Base-by-base conservation (phyloP, 805 yeast genomes). In the Candida parachauliodes region DNA sequence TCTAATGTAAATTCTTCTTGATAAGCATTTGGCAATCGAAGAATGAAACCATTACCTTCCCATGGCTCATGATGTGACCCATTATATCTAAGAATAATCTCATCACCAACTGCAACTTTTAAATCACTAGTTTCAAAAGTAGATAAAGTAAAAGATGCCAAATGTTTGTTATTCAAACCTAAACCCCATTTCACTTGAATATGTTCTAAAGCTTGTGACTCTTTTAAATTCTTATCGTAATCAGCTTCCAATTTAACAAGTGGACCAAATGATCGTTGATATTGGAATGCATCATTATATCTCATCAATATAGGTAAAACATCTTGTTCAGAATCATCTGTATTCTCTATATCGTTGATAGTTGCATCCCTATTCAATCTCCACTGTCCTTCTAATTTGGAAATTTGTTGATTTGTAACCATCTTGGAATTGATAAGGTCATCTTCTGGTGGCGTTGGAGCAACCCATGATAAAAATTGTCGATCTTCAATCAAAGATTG, bases 191-290 rank as follows among this genome's bases (percentile, higher is more conserved):
- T 68, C 8, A 88, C 84, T 8, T 74, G 71, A 22, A 88, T 73
- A 49, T 81, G 83, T 44, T 82, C 85, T 45, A 85, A 69, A 2
- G 84, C 83, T 55, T 81, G 89, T 2, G 88, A 76, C 55, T 86
- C 96, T 49, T 81, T 84, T 43, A 82, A 57, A 40, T 74, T 74
- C 50, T 74, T 77, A 57, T 88, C 95, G 54, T 79, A 77, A 43
- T 86, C 93, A 0, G 91, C 86, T 58, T 88, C 97, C 19, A 81
- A 59, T 51, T 85, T 76, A 18, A 89, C 81, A 39, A 89, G 65
- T 0, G 96, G 96, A 8, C 85, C 93, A 59, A 82, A 88, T 3
- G 87, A 74, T 41, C 88, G 68, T 59, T 88, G 96, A 57, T 89
- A 88, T 52, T 87, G 88, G 55, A 73, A 81, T 0, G 89, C 95